Conservation (phyloP, 192 early-diverging fungal species). For the Entomortierella beljakovae region DNA sequence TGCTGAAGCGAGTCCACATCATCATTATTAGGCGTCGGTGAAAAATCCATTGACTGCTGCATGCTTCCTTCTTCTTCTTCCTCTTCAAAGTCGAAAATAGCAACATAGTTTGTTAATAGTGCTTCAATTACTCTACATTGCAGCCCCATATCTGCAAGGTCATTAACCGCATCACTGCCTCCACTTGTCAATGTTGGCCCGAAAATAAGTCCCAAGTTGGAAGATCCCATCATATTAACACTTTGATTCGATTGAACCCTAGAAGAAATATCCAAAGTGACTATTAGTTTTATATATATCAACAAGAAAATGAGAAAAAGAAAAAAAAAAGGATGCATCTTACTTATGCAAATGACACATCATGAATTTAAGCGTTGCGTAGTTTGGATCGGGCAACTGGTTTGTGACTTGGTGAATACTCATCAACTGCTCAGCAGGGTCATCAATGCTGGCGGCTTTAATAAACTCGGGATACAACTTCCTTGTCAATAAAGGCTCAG, state of each 20-base stretch:
- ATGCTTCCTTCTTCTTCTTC: slow-evolving; percentile 35
- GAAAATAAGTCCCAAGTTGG: slow-evolving; percentile 93
- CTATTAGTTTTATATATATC: not conserved
- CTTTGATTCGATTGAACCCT: slow-evolving; percentile 83
- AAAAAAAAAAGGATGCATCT: slow-evolving; percentile 11
- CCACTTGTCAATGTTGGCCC: slow-evolving; percentile 83
- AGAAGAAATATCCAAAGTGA: not conserved
- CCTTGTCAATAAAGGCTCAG: slow-evolving; percentile 85
- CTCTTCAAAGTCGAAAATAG: slow-evolving; percentile 75
- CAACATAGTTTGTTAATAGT: slow-evolving; percentile 68
- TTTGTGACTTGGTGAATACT: slow-evolving; percentile 82
- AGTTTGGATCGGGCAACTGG: slow-evolving; percentile 82
- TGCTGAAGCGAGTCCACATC: not conserved
- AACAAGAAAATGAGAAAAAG: not conserved
- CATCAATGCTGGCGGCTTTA: slow-evolving; percentile 77
- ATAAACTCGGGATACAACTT: slow-evolving; percentile 74
- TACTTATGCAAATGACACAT: slow-evolving; percentile 86
- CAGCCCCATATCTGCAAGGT: slow-evolving; percentile 68
- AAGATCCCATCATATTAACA: slow-evolving; percentile 88
- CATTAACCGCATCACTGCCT: slow-evolving; percentile 57
- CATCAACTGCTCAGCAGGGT: slow-evolving; percentile 69
- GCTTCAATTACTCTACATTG: slow-evolving; percentile 75
- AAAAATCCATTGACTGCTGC: not conserved
- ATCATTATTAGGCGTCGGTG: not conserved
- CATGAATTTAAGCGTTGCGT: slow-evolving; percentile 83